Conservation (phyloP, 2,329 filamentous ascomycete species). For the Cercospora citrullina region DNA sequence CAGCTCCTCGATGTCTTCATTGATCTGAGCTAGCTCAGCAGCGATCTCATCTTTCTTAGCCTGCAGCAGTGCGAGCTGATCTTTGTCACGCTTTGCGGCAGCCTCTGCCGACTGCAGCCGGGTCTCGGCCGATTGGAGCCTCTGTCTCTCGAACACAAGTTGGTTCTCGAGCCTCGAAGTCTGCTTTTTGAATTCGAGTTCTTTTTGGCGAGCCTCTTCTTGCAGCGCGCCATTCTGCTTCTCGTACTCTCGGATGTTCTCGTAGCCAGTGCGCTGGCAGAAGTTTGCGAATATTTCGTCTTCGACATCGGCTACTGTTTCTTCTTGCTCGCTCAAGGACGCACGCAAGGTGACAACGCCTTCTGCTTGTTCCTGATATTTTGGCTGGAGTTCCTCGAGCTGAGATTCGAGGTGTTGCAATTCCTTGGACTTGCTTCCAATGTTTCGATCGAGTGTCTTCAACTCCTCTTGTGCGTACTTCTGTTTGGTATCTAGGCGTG, state of each 20-base stretch:
- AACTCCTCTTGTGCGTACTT: conserved; percentile 72
- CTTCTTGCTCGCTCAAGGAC: conserved; percentile 57
- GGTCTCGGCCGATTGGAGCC: conserved; percentile 66
- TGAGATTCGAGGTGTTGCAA: conserved; percentile 71
- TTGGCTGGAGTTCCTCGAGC: conserved; percentile 73
- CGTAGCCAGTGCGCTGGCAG: conserved; percentile 82
- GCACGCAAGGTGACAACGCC: conserved; percentile 65
- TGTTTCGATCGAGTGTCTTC: conserved; percentile 75
- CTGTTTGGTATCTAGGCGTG: conserved; percentile 75
- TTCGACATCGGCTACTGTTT: conserved; percentile 75
- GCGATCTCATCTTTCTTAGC: conserved; percentile 73
- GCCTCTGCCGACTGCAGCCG: conserved; percentile 70
- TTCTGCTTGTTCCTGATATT: conserved; percentile 69
- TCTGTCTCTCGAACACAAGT: conserved; percentile 66
- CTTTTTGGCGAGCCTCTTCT: conserved; percentile 84
- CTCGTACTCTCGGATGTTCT: conserved; percentile 89
- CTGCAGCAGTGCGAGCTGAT: conserved; percentile 69
- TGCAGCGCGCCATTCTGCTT: conserved; percentile 89
- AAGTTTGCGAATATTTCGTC: conserved; percentile 85
- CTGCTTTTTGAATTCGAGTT: conserved; percentile 82
- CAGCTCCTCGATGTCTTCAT: conserved; percentile 74
- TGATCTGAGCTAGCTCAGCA: conserved; percentile 68
- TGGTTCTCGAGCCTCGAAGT: conserved; percentile 62
- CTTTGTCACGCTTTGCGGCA: conserved; percentile 64
- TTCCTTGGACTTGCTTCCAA: conserved; percentile 80